Evolutionary conservation across 2,329 filamentous ascomycete species (phyloP), one percentile per base, ranked within the genome.

Genomic region (Erysiphe neolycopersici): DNA sequence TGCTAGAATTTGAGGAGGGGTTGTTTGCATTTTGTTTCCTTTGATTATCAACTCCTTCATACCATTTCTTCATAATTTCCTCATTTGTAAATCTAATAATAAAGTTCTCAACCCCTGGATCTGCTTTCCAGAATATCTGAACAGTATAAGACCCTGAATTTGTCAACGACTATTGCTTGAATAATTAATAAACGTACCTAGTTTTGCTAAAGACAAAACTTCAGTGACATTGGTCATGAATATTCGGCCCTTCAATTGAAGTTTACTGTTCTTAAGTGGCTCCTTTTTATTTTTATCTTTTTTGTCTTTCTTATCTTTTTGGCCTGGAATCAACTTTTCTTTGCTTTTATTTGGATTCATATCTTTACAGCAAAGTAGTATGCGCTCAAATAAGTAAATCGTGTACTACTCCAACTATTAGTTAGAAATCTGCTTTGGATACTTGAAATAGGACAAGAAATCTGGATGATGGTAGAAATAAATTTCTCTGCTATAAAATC

Each of bases 211-310:
- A 16, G 79, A 85, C 37, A 93, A 66, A n/a, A 93, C 77, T 58
- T 94, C 83, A 35, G 85, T 95, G 44, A 98, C 87, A 56, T 98
- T 98, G 52, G 85, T 84, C 85, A 98, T 95, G 62, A 94, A 95
- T 54, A 98, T 98, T 43, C 89, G 75, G 35, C 89, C 89, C 61
- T 98, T 98, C 29, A 98, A 68, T 60, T 94, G 85, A 47, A 95
- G 67, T 60, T 87, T 93, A 37, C 78, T 40, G 60, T 56, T 58
- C 75, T 81, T 46, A 73, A 68, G 6, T 60, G 67, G 69, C 55
- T 72, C 73, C 55, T 76, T 73, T 52, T 73, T 76, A 45, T 83
- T 80, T 58, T 79, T 83, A 58, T 61, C 67, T 63, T 69, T 71
- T 57, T 71, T 74, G 55, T 77, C 74, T 54, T 76, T 77, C 57